Evolutionary conservation across 2,329 filamentous ascomycete species (phyloP).

Genomic region (Pyricularia sp.): DNA sequence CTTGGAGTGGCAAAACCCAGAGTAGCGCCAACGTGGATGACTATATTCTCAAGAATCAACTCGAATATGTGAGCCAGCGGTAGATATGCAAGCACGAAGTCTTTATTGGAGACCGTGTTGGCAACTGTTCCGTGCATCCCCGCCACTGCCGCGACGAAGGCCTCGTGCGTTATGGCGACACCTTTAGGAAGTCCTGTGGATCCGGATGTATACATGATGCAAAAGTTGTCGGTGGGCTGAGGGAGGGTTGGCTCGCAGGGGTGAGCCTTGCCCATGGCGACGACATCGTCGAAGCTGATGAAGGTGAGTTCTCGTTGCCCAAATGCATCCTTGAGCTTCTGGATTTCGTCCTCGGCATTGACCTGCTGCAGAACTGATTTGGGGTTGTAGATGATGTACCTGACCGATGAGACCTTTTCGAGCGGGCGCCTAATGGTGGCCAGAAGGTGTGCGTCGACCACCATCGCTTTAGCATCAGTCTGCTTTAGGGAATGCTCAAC

Average conservation of each 20-base stretch:
- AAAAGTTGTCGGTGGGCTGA: conserved; percentile 68
- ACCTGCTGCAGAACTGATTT: background rate
- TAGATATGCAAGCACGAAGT: conserved; percentile 81
- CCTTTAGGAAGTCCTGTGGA: conserved; percentile 87
- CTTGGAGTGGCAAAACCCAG: conserved; percentile 90
- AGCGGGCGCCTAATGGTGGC: conserved; percentile 49
- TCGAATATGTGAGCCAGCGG: conserved; percentile 95
- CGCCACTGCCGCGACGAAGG: conserved; percentile 72
- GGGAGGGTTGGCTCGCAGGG: conserved; percentile 64
- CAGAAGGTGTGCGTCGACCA: conserved; percentile 72
- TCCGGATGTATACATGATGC: conserved; percentile 80
- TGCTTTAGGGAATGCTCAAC: conserved; percentile 79
- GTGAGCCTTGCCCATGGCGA: conserved; percentile 54
- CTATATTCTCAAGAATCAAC: conserved; percentile 89
- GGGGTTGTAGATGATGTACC: conserved; percentile 52
- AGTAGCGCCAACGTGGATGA: conserved; percentile 79
- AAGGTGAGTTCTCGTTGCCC: conserved; percentile 33
- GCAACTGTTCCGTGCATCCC: conserved; percentile 74
- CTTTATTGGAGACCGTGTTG: conserved; percentile 65
- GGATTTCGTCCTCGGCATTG: conserved; percentile 34
- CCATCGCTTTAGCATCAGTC: conserved; percentile 74
- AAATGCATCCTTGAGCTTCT: conserved; percentile 46
- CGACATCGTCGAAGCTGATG: conserved; percentile 45
- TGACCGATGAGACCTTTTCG: conserved; percentile 45
- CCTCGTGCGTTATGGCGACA: conserved; percentile 71